phyloP scores from a whole-genome alignment of 768 basidiomycete species.

The Agaricus sinodeliciosus region DNA sequence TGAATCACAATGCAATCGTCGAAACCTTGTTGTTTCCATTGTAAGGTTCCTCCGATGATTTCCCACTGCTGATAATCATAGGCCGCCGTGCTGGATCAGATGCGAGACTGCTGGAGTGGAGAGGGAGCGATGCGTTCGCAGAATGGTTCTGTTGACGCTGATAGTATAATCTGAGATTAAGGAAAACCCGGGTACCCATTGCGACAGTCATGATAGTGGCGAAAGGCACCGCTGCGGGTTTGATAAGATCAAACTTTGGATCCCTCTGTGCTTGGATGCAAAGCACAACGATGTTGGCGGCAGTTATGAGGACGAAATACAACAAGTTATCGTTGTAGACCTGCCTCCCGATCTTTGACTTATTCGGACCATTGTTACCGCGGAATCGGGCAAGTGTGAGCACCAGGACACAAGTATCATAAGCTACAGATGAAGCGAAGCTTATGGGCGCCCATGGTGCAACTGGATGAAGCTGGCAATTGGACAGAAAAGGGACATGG shows the following conservation, averaged over 20 bases:
- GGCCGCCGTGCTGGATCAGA: neutral
- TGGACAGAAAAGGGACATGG: slow-evolving; percentile 1
- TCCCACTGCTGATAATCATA: neutral
- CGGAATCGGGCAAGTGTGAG: slow-evolving; percentile 2
- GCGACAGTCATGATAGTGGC: slow-evolving; percentile 8
- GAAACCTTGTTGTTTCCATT: neutral
- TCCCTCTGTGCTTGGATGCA: slow-evolving; percentile 2
- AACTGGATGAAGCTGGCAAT: slow-evolving; percentile 3
- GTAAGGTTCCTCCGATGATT: neutral
- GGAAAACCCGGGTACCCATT: slow-evolving; percentile 7
- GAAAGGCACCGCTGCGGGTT: slow-evolving; percentile 5
- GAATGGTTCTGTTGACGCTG: neutral
- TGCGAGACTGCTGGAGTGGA: neutral
- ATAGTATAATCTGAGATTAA: slow-evolving; percentile 4
- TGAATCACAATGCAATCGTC: neutral
- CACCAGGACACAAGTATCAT: slow-evolving; percentile 4
- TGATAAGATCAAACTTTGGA: slow-evolving; percentile 5
- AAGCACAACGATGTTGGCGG: neutral
- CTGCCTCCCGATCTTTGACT: slow-evolving; percentile 1
- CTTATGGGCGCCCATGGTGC: slow-evolving; percentile 7
- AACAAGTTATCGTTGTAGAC: slow-evolving; percentile 4
- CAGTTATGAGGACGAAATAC: slow-evolving; percentile 7
- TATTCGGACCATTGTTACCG: neutral
- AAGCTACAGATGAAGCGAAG: slow-evolving; percentile 7
- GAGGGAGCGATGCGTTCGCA: neutral